Conservation (phyloP, 139 green algal species). For the Micractinium sp. region DNA sequence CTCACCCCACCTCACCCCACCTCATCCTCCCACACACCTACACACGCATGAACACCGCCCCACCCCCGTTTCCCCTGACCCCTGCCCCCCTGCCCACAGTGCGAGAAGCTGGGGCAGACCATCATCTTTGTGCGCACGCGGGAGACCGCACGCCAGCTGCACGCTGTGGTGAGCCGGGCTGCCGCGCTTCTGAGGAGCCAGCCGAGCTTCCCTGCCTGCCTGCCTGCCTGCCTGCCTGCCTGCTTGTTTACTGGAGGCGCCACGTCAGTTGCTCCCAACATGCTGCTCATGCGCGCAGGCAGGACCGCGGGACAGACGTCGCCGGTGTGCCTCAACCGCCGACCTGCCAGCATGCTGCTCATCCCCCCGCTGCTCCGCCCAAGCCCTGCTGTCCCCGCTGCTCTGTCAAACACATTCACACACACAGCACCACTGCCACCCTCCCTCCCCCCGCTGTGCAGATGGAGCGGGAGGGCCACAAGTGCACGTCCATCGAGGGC, state of each 20-base stretch:
- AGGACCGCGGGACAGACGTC: background rate
- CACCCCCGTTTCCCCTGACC: too few relatives aligned
- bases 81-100: conserved; percentile 53
- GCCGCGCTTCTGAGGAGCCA: too few relatives aligned
- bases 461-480: conserved; percentile 90
- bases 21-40: too few relatives aligned
- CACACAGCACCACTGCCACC: background rate
- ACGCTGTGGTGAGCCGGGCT: conserved; percentile 30
- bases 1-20: too few relatives aligned
- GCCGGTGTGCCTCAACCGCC: too few relatives aligned
- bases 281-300: too few relatives aligned
- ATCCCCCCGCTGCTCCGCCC: background rate
- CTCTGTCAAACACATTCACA: too few relatives aligned
- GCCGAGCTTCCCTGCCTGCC: background rate
- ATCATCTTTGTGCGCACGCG: conserved; percentile 97
- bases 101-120: conserved; percentile 96
- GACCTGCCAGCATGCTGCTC: background rate
- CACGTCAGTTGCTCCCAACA: background rate
- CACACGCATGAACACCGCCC: too few relatives aligned
- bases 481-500: conserved; percentile 93
- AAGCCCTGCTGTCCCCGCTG: too few relatives aligned
- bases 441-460: conserved; percentile 12
- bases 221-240: background rate
- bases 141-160: conserved; percentile 61
- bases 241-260: background rate